Evolutionary conservation across 2,329 filamentous ascomycete genomes (phyloP).

Genomic region (Colletotrichum salicis): DNA sequence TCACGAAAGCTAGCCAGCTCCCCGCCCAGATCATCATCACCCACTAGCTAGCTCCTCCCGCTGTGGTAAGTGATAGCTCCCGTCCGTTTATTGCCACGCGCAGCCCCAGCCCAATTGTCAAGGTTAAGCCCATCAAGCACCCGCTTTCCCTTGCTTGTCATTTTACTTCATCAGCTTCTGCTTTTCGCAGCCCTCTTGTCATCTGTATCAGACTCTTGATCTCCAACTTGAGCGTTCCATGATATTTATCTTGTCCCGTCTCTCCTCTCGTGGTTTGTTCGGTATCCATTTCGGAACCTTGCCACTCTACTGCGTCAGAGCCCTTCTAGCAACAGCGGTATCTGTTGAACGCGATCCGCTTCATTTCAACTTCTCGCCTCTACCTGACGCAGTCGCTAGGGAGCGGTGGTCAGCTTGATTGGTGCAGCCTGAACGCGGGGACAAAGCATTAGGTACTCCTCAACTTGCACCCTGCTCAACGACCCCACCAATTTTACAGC

Average conservation of each 20-base stretch:
- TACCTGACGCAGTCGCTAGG: neutral
- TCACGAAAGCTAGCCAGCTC: slow-evolving; percentile 17
- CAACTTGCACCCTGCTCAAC: slow-evolving; percentile 15
- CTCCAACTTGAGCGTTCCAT: neutral
- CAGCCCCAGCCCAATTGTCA: neutral
- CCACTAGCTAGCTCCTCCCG: slow-evolving; percentile 25
- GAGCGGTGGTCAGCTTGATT: slow-evolving; percentile 2
- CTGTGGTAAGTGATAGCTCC: slow-evolving; percentile 26
- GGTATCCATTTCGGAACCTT: slow-evolving; percentile 5
- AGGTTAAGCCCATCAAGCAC: neutral
- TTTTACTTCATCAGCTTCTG: neutral
- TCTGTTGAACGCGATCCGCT: neutral
- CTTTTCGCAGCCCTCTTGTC: neutral
- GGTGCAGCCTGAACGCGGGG: slow-evolving; percentile 16
- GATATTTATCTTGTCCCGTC: neutral
- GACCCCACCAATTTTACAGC: slow-evolving; percentile 32
- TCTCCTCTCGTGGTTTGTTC: neutral
- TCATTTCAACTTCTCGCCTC: slow-evolving; percentile 1
- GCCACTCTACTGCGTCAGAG: slow-evolving; percentile 19
- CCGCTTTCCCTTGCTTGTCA: neutral
- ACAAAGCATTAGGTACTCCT: slow-evolving; percentile 10
- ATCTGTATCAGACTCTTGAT: neutral
- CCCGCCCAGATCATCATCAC: slow-evolving; percentile 13
- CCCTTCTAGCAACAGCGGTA: neutral
- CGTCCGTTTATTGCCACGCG: slow-evolving; percentile 2